Conservation (phyloP, 768 basidiomycete genomes). For the Xerocomus brunneocitrinus region DNA sequence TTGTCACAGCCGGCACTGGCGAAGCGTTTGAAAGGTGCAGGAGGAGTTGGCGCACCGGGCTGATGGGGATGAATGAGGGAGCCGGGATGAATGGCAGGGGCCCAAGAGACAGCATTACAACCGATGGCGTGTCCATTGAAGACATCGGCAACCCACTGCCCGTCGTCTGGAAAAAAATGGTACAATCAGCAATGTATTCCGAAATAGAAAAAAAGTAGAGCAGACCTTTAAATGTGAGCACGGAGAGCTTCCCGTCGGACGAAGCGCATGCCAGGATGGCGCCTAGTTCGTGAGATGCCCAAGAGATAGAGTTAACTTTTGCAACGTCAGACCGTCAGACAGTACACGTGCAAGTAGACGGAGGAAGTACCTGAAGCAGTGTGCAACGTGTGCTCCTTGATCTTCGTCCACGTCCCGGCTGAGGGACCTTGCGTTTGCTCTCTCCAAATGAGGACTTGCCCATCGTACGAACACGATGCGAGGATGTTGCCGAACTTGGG, state of each 20-base stretch:
- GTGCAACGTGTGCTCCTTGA: slow-evolving; percentile 94
- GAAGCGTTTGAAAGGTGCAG: slow-evolving; percentile 80
- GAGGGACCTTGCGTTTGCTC: slow-evolving; percentile 59
- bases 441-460: slow-evolving; percentile 98
- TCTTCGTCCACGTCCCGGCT: slow-evolving; percentile 78
- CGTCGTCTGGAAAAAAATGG: slow-evolving; percentile 65
- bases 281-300: slow-evolving; percentile 98
- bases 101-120: slow-evolving; percentile 97
- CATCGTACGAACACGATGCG: slow-evolving; percentile 98
- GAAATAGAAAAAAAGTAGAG: slow-evolving; percentile 4
- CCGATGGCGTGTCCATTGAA: slow-evolving; percentile 96
- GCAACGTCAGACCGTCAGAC: neutral
- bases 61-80: slow-evolving; percentile 73
- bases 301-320: slow-evolving; percentile 92
- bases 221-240: slow-evolving; percentile 93
- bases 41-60: slow-evolving; percentile 31
- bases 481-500: slow-evolving; percentile 96
- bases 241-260: slow-evolving; percentile 95
- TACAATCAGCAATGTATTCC: neutral
- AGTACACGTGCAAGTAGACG: neutral
- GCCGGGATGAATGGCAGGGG: slow-evolving; percentile 83
- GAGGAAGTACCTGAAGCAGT: slow-evolving; percentile 78
- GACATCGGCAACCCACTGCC: slow-evolving; percentile 92
- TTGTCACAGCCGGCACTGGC: slow-evolving; percentile 97
- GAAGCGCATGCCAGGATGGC: slow-evolving; percentile 96